Evolutionary conservation across 805 yeast genomes (phyloP).

Genomic region (Komagataella ulmi): DNA sequence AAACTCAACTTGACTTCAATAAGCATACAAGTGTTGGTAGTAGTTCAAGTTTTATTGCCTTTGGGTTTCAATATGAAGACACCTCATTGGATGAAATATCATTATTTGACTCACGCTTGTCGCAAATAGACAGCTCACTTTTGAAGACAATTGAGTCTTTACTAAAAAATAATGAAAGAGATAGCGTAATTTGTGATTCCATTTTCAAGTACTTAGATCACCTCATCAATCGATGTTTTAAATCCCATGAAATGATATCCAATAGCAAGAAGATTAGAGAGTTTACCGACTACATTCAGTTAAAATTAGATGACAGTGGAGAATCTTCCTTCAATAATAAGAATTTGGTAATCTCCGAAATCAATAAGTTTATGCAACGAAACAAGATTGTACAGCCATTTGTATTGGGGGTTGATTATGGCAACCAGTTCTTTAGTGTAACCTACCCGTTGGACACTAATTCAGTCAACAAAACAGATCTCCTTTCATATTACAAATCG

Average conservation of each 20-base stretch:
- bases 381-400: constrained; percentile 15
- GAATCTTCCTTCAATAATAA: not conserved
- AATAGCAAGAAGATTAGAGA: not conserved
- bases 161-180: not conserved
- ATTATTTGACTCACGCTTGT: not conserved
- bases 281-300: not conserved
- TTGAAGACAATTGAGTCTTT: not conserved
- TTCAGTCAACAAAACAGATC: constrained; percentile 8
- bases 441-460: constrained; percentile 8
- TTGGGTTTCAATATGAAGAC: not conserved
- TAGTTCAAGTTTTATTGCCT: not conserved
- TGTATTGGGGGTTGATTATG: constrained; percentile 12
- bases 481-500: constrained; percentile 8
- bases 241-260: not conserved
- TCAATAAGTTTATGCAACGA: constrained; percentile 11
- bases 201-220: not conserved
- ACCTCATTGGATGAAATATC: not conserved
- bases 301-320: not conserved
- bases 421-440: constrained; percentile 9
- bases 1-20: not conserved
- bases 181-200: not conserved
- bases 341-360: constrained; percentile 5
- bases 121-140: not conserved
- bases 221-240: not conserved
- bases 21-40: not conserved